Evolutionary conservation across 2,329 filamentous ascomycete genomes (phyloP), one percentile per base, ranked within the genome.

Genomic region (Plectosphaerella plurivora): DNA sequence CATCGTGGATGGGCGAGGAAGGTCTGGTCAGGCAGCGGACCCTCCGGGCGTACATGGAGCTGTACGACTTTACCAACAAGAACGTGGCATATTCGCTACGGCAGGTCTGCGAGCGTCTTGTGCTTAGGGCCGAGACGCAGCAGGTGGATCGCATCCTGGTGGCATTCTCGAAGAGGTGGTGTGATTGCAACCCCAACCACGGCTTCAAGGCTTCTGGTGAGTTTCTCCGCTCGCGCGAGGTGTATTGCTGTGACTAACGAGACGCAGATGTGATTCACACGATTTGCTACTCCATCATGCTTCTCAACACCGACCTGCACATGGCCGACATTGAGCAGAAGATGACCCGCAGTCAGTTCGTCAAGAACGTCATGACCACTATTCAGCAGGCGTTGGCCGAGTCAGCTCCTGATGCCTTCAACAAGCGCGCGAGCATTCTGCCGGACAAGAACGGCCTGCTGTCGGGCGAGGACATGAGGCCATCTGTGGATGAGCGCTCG

Each of bases 271-370:
- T 97, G 47, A 92, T 99, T 16, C 93, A 99, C 68, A 97, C 92
- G 22, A 95, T 97, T 57, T 95, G 91, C 71, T 99, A 97, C 69
- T 97, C 94, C 1, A 84, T 99, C 58, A 86, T 99, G 64, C 79
- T 99, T 11, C 79, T 99, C 57, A 99, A 99, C 64, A 99, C 94
- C 35, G 94, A 99, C 73, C 76, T 99, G 52, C 93, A 99, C 64
- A 71, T 97, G 63, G 94, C 93, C 53, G 92, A 97, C 65, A 96
- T 97, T 60, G 91, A 96, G 56, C 85, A 89, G 61, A 96, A 96
- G 74, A 99, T 99, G 94, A 97, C 93, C 1, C 84, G 89, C 52
- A 87, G 81, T 57, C 93, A 97, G 64, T 99, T 97, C 64, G 83
- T 99, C 65, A 96, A 95, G 70, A 99, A 99, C 65, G 97, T 94